These are phyloP conservation scores for Phytopythium cucurbitacearum DNA, from an alignment of 352 stramenopile species.

Conservation along the genomic window DNA sequence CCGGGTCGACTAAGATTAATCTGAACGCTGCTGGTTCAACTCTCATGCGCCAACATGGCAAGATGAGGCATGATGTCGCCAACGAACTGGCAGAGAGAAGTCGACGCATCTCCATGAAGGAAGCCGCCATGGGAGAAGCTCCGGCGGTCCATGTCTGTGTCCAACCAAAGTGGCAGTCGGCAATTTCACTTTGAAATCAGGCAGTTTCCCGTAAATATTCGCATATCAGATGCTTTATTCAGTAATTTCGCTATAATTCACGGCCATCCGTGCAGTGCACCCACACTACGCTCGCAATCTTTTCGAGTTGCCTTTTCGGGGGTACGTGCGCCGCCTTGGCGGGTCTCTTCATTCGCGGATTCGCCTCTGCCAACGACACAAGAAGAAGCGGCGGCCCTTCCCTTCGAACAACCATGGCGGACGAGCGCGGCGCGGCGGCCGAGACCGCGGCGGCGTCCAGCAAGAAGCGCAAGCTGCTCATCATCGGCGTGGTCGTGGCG, in stretches of 20 bases:
- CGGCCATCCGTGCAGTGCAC: background rate
- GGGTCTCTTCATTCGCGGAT: slow-evolving; percentile 1
- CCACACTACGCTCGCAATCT: background rate
- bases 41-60: no score
- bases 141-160: no score
- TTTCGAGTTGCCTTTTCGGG: background rate
- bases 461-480: slow-evolving; percentile 36
- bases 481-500: slow-evolving; percentile 31
- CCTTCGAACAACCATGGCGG: no score
- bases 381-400: background rate
- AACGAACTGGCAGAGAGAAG: no score
- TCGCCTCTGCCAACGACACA: background rate
- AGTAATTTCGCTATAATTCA: background rate
- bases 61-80: no score
- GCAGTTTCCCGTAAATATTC: background rate
- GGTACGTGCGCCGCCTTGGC: no score
- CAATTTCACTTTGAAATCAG: background rate
- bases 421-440: slow-evolving; percentile 1
- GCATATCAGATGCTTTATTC: background rate
- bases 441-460: slow-evolving; percentile 3
- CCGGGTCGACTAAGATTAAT: no score
- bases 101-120: no score
- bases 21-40: no score
- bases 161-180: no score
- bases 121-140: no score